These are phyloP conservation scores for Cardamine occulta DNA, from an alignment of 345 rosid genomes.

Conservation along the genomic window DNA sequence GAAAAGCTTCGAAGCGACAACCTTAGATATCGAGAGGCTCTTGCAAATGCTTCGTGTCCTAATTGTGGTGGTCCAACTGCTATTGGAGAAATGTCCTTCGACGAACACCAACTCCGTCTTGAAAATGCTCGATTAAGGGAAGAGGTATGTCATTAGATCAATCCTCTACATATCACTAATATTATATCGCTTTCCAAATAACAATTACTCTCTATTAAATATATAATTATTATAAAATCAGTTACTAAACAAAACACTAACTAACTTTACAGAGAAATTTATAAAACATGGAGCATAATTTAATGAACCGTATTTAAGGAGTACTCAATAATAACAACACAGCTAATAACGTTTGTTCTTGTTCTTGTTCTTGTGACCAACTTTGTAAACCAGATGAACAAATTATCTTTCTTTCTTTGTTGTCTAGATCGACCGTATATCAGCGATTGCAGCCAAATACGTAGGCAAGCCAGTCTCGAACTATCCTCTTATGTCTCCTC, in stretches of 20 bases:
- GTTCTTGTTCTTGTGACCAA: constrained; percentile 16
- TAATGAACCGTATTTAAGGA: too few relatives aligned
- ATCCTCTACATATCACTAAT: not conserved
- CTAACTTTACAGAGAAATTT: not conserved
- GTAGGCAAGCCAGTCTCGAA: constrained; percentile 89
- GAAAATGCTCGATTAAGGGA: constrained; percentile 89
- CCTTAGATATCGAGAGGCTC: constrained; percentile 85
- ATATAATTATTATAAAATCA: not conserved
- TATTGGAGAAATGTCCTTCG: constrained; percentile 92
- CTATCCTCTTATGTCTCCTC: constrained; percentile 72
- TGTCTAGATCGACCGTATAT: constrained; percentile 80
- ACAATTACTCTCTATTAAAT: not conserved
- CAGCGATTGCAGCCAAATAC: constrained; percentile 91
- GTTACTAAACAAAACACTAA: not conserved
- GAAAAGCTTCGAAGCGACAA: constrained; percentile 92
- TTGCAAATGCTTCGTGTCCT: constrained; percentile 89
- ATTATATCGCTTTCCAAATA: constrained; percentile 1
- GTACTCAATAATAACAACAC: not conserved
- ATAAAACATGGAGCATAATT: too few relatives aligned
- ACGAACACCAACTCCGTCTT: constrained; percentile 87
- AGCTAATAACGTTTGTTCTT: not conserved
- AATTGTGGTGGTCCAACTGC: constrained; percentile 96
- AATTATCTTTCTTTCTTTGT: constrained; percentile 5
- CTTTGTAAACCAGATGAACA: not conserved
- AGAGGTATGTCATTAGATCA: constrained; percentile 56